phyloP scores from a whole-genome alignment of 2,329 filamentous ascomycete species.

The Furcasterigmium sp. region DNA sequence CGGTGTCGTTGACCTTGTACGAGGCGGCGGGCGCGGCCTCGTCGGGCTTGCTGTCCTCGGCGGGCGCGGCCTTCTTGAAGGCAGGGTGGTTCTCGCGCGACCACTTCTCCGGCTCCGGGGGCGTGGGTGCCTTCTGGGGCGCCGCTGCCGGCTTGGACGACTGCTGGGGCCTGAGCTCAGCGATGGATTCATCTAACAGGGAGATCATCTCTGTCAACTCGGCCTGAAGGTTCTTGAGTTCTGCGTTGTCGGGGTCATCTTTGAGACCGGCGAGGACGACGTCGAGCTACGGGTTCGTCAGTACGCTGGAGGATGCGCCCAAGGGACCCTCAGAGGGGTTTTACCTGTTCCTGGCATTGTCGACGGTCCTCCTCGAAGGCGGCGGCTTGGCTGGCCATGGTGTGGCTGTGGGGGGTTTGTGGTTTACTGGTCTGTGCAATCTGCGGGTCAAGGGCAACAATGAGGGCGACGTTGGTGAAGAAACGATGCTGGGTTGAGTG shows the following conservation, averaged over 20 bases:
- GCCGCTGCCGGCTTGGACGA: constrained; percentile 29
- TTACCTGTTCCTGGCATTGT: constrained; percentile 54
- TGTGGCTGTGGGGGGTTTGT: not conserved
- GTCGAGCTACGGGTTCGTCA: constrained; percentile 55
- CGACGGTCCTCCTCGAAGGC: constrained; percentile 47
- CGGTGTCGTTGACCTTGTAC: constrained; percentile 84
- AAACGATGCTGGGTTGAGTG: too few relatives aligned
- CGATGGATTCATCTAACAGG: constrained; percentile 73
- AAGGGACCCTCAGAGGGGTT: too few relatives aligned
- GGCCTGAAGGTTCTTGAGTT: constrained; percentile 69
- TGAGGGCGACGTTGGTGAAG: too few relatives aligned
- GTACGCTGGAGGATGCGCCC: too few relatives aligned
- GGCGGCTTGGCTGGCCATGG: constrained; percentile 24
- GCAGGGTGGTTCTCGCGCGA: constrained; percentile 76
- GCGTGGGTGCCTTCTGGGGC: constrained; percentile 16
- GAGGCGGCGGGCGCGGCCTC: constrained; percentile 42
- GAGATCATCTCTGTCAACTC: constrained; percentile 80
- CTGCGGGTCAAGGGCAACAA: too few relatives aligned
- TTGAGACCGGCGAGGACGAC: constrained; percentile 70
- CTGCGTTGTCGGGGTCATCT: constrained; percentile 73
- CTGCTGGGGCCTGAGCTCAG: constrained; percentile 64
- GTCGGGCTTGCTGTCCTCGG: constrained; percentile 46
- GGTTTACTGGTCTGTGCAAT: too few relatives aligned
- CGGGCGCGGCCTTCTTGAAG: constrained; percentile 51
- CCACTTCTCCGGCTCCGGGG: constrained; percentile 62